Conservation (phyloP, 1,139 yeast species). For the Taiozyma onychis region DNA sequence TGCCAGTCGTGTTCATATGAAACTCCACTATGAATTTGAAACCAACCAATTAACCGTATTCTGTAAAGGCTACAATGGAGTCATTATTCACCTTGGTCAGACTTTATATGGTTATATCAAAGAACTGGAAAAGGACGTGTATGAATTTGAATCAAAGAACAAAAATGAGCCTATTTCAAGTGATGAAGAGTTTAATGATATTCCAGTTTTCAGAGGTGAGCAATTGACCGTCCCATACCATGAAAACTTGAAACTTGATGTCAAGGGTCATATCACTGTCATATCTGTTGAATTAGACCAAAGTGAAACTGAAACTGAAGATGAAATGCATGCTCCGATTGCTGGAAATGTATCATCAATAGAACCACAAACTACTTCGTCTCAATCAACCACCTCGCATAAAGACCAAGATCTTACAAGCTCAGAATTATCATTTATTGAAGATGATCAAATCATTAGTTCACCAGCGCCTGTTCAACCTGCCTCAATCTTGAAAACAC, state of each 20-base stretch:
- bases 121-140: conserved; percentile 11
- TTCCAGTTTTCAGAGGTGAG: conserved; percentile 51
- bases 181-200: conserved; percentile 30
- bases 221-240: conserved; percentile 50
- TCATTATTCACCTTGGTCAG: conserved; percentile 26
- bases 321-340: neutral
- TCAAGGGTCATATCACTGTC: conserved; percentile 32
- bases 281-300: conserved; percentile 22
- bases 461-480: conserved; percentile 2
- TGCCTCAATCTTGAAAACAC: neutral
- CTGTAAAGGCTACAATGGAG: conserved; percentile 34
- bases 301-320: conserved; percentile 31
- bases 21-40: conserved; percentile 27
- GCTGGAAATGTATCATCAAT: conserved; percentile 9
- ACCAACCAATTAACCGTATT: conserved; percentile 26
- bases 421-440: conserved; percentile 6
- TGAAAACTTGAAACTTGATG: conserved; percentile 48
- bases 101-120: conserved; percentile 22
- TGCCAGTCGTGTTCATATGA: conserved; percentile 65
- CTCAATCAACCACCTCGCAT: neutral
- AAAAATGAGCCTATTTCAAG: conserved; percentile 18
- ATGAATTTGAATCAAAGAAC: conserved; percentile 6
- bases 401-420: conserved; percentile 1
- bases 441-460: neutral
- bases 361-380: conserved; percentile 9